Percentiles rank a stretch among this genome's conserved stretches.
These are phyloP conservation scores for Ogataea parapolymorpha DNA, from an alignment of 805 yeast genomes.

Conservation along the genomic window DNA sequence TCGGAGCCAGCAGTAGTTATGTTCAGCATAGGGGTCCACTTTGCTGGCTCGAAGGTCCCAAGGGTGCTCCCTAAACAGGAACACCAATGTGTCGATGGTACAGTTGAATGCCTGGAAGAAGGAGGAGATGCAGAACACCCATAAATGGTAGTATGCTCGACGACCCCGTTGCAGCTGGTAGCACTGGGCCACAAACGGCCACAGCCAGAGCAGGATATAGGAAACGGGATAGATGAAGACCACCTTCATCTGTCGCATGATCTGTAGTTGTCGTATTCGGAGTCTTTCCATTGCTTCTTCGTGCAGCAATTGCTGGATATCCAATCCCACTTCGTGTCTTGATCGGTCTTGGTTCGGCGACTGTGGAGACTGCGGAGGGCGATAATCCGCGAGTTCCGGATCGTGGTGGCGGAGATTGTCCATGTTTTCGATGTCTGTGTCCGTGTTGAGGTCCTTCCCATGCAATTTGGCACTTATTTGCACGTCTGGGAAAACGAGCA, in stretches of 20 bases:
- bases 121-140: conserved; percentile 68
- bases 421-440: conserved; percentile 27
- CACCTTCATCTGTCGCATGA: conserved; percentile 73
- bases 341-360: conserved; percentile 7
- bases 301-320: conserved; percentile 42
- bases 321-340: conserved; percentile 27
- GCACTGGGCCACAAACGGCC: conserved; percentile 68
- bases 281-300: conserved; percentile 59
- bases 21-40: conserved; percentile 22
- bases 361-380: conserved; percentile 1
- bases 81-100: conserved; percentile 71
- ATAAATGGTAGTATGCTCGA: conserved; percentile 52
- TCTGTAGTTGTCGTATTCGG: conserved; percentile 58
- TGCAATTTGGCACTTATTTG: conserved; percentile 29
- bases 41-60: conserved; percentile 45
- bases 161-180: conserved; percentile 45
- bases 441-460: conserved; percentile 27
- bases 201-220: conserved; percentile 75
- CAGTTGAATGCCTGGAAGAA: conserved; percentile 81
- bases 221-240: conserved; percentile 84
- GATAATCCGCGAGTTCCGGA: not conserved
- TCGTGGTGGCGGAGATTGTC: conserved; percentile 19
- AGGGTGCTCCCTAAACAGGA: conserved; percentile 73
- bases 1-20: conserved; percentile 22
- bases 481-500: conserved; percentile 33